Conservation (phyloP, 2,329 filamentous ascomycete genomes). For the Zymoseptoria pseudotritici region DNA sequence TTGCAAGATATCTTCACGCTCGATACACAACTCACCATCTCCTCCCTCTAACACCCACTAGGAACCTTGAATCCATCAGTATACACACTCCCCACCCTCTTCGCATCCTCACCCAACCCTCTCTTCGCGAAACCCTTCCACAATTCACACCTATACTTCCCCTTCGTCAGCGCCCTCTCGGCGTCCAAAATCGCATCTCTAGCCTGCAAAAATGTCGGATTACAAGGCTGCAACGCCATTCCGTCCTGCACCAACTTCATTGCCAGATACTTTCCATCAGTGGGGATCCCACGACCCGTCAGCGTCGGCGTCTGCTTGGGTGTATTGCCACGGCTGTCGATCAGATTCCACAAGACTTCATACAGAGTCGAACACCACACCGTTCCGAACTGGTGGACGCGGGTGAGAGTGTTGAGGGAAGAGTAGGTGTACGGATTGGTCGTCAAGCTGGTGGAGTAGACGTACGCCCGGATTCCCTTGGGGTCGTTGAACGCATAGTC, state of each 20-base stretch:
- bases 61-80: conserved; percentile 11
- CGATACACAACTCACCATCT: neutral
- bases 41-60: conserved; percentile 5
- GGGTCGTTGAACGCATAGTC: conserved; percentile 43
- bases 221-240: conserved; percentile 51
- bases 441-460: conserved; percentile 45
- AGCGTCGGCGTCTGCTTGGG: conserved; percentile 38
- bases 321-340: conserved; percentile 50
- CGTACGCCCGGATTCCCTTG: conserved; percentile 43
- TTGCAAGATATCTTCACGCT: neutral
- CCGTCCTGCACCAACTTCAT: conserved; percentile 49
- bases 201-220: conserved; percentile 47
- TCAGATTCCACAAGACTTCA: conserved; percentile 52
- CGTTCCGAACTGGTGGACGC: conserved; percentile 45
- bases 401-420: conserved; percentile 32
- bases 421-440: conserved; percentile 48
- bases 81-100: conserved; percentile 3
- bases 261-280: conserved; percentile 45
- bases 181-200: conserved; percentile 52
- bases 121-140: conserved; percentile 53
- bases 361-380: conserved; percentile 45
- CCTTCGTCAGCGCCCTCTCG: conserved; percentile 45
- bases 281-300: conserved; percentile 39
- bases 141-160: conserved; percentile 45
- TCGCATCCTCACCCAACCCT: conserved; percentile 38